A percentile compares a stretch with the other conserved stretches of the same genome.
Evolutionary conservation across 768 basidiomycete genomes (phyloP).

Genomic region (Leccinum aurantiacum): DNA sequence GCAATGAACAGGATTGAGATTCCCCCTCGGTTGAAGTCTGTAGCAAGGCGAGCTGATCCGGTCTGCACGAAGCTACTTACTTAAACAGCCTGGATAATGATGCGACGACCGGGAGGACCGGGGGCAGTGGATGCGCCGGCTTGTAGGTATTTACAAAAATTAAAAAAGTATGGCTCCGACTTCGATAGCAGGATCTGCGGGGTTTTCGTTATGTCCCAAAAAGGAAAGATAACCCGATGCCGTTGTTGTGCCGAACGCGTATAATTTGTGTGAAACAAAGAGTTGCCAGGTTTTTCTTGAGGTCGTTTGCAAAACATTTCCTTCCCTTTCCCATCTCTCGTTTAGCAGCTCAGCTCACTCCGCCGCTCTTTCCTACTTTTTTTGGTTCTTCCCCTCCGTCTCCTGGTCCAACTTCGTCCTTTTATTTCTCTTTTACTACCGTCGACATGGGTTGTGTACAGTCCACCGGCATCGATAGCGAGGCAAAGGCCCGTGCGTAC

Average conservation of each 20-base stretch:
- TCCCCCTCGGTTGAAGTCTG: neutral
- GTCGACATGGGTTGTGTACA: constrained; percentile 71
- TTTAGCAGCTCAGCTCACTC: constrained; percentile 7
- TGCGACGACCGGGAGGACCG: neutral
- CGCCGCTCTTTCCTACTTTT: constrained; percentile 24
- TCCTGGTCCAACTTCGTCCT: constrained; percentile 8
- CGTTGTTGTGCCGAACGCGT: constrained; percentile 21
- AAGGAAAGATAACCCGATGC: constrained; percentile 14
- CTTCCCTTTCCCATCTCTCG: constrained; percentile 18
- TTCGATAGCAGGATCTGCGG: constrained; percentile 6
- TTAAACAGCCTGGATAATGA: neutral
- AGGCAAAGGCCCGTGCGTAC: constrained; percentile 79
- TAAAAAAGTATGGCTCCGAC: neutral
- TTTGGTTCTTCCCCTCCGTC: constrained; percentile 9
- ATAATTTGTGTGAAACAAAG: constrained; percentile 16
- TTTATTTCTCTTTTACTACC: neutral
- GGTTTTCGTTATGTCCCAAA: constrained; percentile 16
- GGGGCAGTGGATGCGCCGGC: neutral
- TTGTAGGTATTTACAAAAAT: neutral
- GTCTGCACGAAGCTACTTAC: neutral
- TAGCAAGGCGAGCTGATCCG: neutral
- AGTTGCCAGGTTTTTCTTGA: constrained; percentile 9
- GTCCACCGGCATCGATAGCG: constrained; percentile 68
- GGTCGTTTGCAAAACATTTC: neutral
- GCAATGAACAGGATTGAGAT: neutral